These are phyloP conservation scores for Rubus idaeus DNA, from an alignment of 306 rosid genomes.

Conservation along the genomic window DNA sequence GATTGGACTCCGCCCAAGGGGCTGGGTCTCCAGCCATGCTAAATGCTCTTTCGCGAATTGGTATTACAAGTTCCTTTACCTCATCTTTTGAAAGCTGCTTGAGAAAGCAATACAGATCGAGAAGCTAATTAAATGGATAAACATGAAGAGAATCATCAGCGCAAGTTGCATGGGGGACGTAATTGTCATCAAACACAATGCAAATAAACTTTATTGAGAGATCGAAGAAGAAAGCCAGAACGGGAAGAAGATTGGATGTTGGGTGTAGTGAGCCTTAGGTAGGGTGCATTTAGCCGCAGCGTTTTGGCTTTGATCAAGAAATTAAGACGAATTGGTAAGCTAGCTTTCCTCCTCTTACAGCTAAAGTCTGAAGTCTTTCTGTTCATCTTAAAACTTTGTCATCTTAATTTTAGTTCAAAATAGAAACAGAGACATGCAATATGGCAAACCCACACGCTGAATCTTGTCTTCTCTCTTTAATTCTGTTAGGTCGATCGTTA, in stretches of 20 bases:
- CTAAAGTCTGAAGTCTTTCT: too few relatives aligned
- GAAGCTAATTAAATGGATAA: constrained; percentile 72
- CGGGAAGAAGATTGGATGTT: too few relatives aligned
- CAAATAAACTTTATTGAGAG: too few relatives aligned
- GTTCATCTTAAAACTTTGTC: background rate
- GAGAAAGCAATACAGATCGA: constrained; percentile 67
- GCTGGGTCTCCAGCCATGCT: constrained; percentile 85
- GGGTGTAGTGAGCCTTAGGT: too few relatives aligned
- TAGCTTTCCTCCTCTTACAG: too few relatives aligned
- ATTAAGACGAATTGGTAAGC: too few relatives aligned
- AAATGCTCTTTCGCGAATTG: constrained; percentile 60
- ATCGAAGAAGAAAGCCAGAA: too few relatives aligned
- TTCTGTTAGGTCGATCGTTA: background rate
- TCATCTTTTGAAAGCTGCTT: constrained; percentile 45
- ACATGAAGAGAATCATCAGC: too few relatives aligned
- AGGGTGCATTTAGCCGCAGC: too few relatives aligned
- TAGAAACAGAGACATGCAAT: background rate
- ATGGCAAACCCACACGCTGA: background rate
- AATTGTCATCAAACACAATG: too few relatives aligned
- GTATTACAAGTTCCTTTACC: constrained; percentile 40
- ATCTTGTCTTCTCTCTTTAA: background rate
- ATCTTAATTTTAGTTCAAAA: background rate
- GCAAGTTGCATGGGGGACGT: too few relatives aligned
- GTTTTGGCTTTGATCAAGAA: too few relatives aligned
- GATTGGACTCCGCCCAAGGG: constrained; percentile 77